These are phyloP conservation scores for Hymenoscyphus albidus DNA, from an alignment of 2,329 filamentous ascomycete genomes.

Conservation along the genomic window DNA sequence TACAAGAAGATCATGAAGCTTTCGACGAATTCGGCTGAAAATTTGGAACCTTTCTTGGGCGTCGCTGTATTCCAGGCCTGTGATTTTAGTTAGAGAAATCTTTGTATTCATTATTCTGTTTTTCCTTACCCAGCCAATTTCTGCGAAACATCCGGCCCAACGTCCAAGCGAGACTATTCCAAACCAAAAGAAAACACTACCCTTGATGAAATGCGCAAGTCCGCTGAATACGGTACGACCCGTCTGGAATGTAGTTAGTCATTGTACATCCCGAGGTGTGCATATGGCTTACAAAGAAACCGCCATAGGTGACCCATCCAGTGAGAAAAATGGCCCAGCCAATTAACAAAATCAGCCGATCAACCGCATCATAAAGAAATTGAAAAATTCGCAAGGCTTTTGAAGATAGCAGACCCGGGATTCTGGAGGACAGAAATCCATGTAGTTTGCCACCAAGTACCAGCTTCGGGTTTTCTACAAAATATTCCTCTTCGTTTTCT, in stretches of 20 bases:
- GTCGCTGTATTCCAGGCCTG: slow-evolving; percentile 85
- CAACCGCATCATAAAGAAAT: slow-evolving; percentile 62
- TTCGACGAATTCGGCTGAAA: slow-evolving; percentile 84
- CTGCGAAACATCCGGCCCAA: slow-evolving; percentile 85
- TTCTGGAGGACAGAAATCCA: slow-evolving; percentile 48
- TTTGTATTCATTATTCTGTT: neutral
- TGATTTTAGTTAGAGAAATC: slow-evolving; percentile 19
- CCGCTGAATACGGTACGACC: slow-evolving; percentile 68
- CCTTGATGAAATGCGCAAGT: slow-evolving; percentile 90
- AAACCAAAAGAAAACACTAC: slow-evolving; percentile 92
- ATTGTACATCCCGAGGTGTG: neutral
- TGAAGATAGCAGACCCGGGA: slow-evolving; percentile 53
- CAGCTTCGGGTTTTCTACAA: slow-evolving; percentile 40
- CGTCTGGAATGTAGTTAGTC: slow-evolving; percentile 47
- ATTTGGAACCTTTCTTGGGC: slow-evolving; percentile 55
- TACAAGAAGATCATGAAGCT: slow-evolving; percentile 88
- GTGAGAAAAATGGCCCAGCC: slow-evolving; percentile 70
- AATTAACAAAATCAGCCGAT: slow-evolving; percentile 73
- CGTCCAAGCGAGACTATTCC: slow-evolving; percentile 82
- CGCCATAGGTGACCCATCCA: slow-evolving; percentile 72
- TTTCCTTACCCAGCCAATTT: slow-evolving; percentile 71
- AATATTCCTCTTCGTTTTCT: slow-evolving; percentile 44
- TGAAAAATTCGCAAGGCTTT: slow-evolving; percentile 55
- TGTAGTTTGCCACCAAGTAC: slow-evolving; percentile 45
- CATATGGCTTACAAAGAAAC: slow-evolving; percentile 69